Percentiles rank a stretch among this genome's conserved stretches.
Evolutionary conservation across 257 asterid species (phyloP).

Genomic region (Jasminum sambac): DNA sequence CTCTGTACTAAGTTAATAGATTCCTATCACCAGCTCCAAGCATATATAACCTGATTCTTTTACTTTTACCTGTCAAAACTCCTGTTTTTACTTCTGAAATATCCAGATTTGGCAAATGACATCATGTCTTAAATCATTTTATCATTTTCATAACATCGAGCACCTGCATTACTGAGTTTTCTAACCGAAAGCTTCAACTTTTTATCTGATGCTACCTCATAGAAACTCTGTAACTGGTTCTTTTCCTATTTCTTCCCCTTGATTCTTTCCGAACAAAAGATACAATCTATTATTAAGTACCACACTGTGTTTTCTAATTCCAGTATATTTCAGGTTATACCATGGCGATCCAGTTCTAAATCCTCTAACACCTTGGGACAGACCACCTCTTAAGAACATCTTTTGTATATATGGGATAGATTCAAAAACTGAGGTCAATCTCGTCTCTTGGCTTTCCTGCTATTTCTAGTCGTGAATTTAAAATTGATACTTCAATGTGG

Average conservation of each 20-base stretch:
- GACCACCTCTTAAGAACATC: constrained; percentile 97
- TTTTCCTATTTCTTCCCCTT: constrained; percentile 2
- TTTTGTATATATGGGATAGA: constrained; percentile 92
- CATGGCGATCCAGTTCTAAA: constrained; percentile 91
- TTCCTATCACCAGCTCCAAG: constrained; percentile 18
- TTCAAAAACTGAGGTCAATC: constrained; percentile 84
- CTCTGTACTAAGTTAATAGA: constrained; percentile 27
- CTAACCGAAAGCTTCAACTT: neutral
- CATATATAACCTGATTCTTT: constrained; percentile 6
- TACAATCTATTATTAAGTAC: neutral
- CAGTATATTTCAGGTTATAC: constrained; percentile 64
- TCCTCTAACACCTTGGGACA: constrained; percentile 99
- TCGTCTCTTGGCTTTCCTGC: constrained; percentile 27
- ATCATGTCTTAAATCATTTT: neutral
- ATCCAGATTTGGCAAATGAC: neutral
- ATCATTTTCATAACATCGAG: neutral
- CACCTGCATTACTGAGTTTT: constrained; percentile 14
- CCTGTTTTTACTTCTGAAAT: neutral
- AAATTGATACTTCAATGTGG: constrained; percentile 14
- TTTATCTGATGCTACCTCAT: neutral
- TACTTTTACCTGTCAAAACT: neutral
- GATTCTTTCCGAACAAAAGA: constrained; percentile 10
- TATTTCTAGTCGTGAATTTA: constrained; percentile 24
- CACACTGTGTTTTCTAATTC: constrained; percentile 22
- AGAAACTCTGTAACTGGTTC: constrained; percentile 7